A percentile compares a stretch with the other conserved stretches of the same genome.
Conservation (phyloP, 345 rosid genomes). For the Lumnitzera littorea region DNA sequence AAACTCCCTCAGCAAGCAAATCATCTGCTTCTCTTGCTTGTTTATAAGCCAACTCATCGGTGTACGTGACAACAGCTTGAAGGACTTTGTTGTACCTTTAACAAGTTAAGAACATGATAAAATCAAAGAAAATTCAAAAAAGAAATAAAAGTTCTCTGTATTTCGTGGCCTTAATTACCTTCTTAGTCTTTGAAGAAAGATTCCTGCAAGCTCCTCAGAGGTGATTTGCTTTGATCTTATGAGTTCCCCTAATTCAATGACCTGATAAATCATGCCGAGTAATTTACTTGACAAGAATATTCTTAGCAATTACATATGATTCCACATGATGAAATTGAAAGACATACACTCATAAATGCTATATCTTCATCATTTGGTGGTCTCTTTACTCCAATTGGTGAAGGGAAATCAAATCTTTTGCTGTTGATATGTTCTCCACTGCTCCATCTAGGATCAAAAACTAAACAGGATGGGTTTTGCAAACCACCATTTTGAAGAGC, state of each 20-base stretch:
- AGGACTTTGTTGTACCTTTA: constrained; percentile 64
- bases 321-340: not conserved
- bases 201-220: constrained; percentile 51
- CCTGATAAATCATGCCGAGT: constrained; percentile 21
- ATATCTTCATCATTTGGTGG: constrained; percentile 61
- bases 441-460: constrained; percentile 63
- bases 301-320: not conserved
- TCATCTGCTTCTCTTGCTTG: constrained; percentile 85
- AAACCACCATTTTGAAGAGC: constrained; percentile 68
- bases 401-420: constrained; percentile 42
- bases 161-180: constrained; percentile 26
- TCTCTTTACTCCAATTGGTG: constrained; percentile 19
- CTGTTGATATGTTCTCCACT: constrained; percentile 13
- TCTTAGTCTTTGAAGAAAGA: constrained; percentile 55
- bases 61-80: constrained; percentile 63
- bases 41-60: constrained; percentile 70
- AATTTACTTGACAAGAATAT: not conserved
- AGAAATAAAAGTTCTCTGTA: not conserved
- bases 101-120: not conserved
- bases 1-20: constrained; percentile 66
- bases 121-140: not conserved
- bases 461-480: constrained; percentile 54
- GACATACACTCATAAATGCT: constrained; percentile 71
- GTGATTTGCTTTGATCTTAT: constrained; percentile 66
- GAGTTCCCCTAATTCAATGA: constrained; percentile 75